phyloP scores from a whole-genome alignment of 1,284 basidiomycete species.

The Ganoderma sp. region DNA sequence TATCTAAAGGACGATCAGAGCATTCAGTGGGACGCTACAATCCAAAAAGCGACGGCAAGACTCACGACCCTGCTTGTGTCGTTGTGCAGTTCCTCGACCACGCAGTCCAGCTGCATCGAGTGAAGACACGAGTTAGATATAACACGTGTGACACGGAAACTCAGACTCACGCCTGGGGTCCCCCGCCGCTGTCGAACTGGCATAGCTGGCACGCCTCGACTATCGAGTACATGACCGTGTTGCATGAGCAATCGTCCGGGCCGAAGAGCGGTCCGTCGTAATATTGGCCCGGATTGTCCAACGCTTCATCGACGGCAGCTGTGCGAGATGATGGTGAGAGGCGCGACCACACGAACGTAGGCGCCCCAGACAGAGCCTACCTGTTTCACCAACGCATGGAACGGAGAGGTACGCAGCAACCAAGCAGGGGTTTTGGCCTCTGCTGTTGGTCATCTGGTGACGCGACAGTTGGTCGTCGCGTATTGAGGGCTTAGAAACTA shows the following conservation, averaged over 20 bases:
- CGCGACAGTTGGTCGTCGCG: not conserved
- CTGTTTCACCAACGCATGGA: not conserved
- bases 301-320: not conserved
- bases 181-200: not conserved
- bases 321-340: not conserved
- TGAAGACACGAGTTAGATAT: not conserved
- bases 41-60: not conserved
- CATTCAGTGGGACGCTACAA: not conserved
- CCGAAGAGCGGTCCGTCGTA: constrained; percentile 1
- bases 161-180: not conserved
- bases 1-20: not conserved
- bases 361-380: not conserved
- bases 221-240: constrained; percentile 16
- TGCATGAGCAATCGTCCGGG: constrained; percentile 10
- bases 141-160: not conserved
- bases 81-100: not conserved
- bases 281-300: not conserved
- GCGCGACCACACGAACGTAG: not conserved
- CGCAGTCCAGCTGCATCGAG: not conserved
- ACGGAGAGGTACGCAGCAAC: not conserved
- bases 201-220: constrained; percentile 3
- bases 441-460: not conserved
- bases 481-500: not conserved
- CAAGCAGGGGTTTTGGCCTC: not conserved
- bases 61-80: not conserved